Base-by-base conservation (phyloP, 2,329 filamentous ascomycete genomes). In the Paraphaeosphaeria sporulosa region DNA sequence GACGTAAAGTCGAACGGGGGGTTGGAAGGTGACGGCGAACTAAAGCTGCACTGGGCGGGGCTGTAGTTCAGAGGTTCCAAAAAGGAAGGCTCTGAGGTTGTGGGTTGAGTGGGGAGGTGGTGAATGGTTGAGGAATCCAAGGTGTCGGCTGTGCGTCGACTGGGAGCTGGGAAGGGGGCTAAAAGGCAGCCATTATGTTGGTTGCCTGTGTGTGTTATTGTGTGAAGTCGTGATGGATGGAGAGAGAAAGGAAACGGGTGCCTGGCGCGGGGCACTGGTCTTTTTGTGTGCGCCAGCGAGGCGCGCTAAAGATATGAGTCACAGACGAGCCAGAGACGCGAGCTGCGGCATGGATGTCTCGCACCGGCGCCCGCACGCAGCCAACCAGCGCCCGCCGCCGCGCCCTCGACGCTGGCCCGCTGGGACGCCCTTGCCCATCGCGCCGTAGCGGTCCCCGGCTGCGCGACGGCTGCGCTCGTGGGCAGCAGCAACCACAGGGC, bases 1-100 rank as follows among this genome's bases (percentile, higher is more conserved):
- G 91, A 88, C 87, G 84, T 75, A 71, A 85, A 87, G 87, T 89
- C 89, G 87, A 84, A 86, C 76, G 80, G 78, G 82, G 83, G 78
- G 86, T 87, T 88, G 82, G 82, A 81, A 83, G 84, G 80, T 83
- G 84, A 84, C 76, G 78, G 72, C 76, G 78, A 81, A 80, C 78
- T 78, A 82, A 85, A 87, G 78, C 84, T 86, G 86, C 84, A 71
- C 71, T 82, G 81, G 84, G 87, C 86, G 81, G 81, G 80, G 84
- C 84, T 85, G 74, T 82, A 88, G 86, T 90, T 90, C 89, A 91
- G 87, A 79, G 78, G 71, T 78, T 79, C 78, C 74, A 64, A 64
- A 61, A 75, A 70, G 74, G 76, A 76, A 77, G 75, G 59, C 75
- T 79, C 76, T 79, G 75, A 74, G 69, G 69, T 64, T 60, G 62